These are phyloP conservation scores for Geosmithia putterillii DNA, from an alignment of 2,329 filamentous ascomycete genomes.

Conservation along the genomic window DNA sequence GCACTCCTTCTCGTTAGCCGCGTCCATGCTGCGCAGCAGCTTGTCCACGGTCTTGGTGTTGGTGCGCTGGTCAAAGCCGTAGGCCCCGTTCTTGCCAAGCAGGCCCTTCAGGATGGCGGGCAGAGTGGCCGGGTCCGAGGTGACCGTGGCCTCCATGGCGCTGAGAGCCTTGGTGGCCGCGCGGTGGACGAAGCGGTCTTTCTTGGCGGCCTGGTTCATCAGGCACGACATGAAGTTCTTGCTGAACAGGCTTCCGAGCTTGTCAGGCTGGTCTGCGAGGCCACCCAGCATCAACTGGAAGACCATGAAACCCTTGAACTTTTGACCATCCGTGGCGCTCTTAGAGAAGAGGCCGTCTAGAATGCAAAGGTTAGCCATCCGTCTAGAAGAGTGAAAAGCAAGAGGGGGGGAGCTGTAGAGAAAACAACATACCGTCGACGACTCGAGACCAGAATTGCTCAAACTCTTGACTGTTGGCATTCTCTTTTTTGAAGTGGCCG, in stretches of 20 bases:
- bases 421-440: slow-evolving; percentile 58
- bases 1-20: slow-evolving; percentile 40
- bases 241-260: slow-evolving; percentile 57
- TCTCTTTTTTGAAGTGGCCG: slow-evolving; percentile 30
- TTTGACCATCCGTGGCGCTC: slow-evolving; percentile 73
- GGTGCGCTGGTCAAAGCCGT: slow-evolving; percentile 77
- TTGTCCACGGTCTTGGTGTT: slow-evolving; percentile 76
- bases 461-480: slow-evolving; percentile 37
- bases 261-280: slow-evolving; percentile 29
- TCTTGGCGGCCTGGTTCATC: slow-evolving; percentile 68
- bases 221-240: slow-evolving; percentile 72
- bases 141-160: slow-evolving; percentile 51
- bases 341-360: slow-evolving; percentile 73
- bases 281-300: slow-evolving; percentile 62
- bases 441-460: slow-evolving; percentile 74
- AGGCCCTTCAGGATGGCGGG: slow-evolving; percentile 51
- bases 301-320: slow-evolving; percentile 83
- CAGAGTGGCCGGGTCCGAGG: slow-evolving; percentile 47
- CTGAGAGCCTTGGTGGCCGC: slow-evolving; percentile 69
- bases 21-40: slow-evolving; percentile 49
- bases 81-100: slow-evolving; percentile 55
- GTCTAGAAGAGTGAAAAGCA: background rate
- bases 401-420: background rate
- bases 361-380: slow-evolving; percentile 9
- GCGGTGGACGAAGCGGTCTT: slow-evolving; percentile 68